Base-by-base conservation (phyloP, 1,284 basidiomycete species). In the Porogramme epimiltina region DNA sequence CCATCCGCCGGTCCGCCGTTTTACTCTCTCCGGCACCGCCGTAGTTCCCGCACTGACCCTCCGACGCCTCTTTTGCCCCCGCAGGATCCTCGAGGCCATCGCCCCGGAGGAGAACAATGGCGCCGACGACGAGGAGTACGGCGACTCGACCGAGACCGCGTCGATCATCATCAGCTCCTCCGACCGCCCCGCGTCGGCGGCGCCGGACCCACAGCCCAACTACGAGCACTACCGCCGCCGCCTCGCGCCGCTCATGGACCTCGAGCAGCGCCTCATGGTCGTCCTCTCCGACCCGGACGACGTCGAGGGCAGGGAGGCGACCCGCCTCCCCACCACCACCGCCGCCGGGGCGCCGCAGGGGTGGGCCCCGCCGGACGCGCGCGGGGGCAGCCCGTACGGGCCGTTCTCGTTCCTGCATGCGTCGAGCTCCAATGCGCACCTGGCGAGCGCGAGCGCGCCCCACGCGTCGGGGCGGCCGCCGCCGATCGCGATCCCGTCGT, bases 21-120 rank as follows among this genome's bases (percentile, higher is more conserved):
- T 49, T 36, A 52, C 45, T 36, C 19, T 42, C 22, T 50, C 36
- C 8, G 2, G 9, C 34, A 10, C 16, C 34, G 16, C 34, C n/a
- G 34, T 16, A 10, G n/a, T 5, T 18, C 5, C n/a, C n/a, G 5
- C 6, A n/a, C 16, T 37, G 34, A 13, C 9, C n/a, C n/a, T 6
- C 5, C 31, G 13, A 11, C n/a, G 31, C 2, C 22, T 11, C 24
- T 34, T 16, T 3, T 33, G 1, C 26, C 25, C 28, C 42, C 48
- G 9, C 58, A 89, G 87, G 55, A 90, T 92, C 58, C 73, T 92
- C 50, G 89, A 91, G 54, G 82, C 87, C n/a, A 79, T 91, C 53
- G 75, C 82, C 5, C 81, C 84, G 4, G 82, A 88, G 58, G 85
- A 87, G 54, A 52, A 59, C 54, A 52, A 51, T 42, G 52, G 49